Conservation (phyloP, 1,284 basidiomycete species). For the Lentinula novae-zelandiae region DNA sequence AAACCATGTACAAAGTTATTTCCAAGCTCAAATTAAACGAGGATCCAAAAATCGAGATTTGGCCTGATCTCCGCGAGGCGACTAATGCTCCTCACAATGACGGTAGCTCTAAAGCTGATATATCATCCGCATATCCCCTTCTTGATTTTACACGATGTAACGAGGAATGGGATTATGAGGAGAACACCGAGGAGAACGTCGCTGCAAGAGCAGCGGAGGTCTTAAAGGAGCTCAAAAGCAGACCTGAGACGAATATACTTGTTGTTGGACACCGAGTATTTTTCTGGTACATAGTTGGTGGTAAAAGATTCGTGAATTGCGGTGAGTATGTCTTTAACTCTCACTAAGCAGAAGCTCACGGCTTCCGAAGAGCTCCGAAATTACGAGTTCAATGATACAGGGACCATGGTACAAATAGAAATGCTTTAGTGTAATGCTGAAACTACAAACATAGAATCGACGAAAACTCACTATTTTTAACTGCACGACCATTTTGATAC, state of each 20-base stretch:
- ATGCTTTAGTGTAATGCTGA: neutral
- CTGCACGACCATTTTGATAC: too few relatives aligned
- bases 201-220: slow-evolving; percentile 11
- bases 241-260: slow-evolving; percentile 14
- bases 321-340: neutral
- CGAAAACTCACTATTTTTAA: too few relatives aligned
- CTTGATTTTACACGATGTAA: slow-evolving; percentile 17
- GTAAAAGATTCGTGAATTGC: neutral
- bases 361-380: neutral
- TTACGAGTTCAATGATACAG: neutral
- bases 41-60: slow-evolving; percentile 9
- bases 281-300: slow-evolving; percentile 14
- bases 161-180: slow-evolving; percentile 17
- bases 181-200: slow-evolving; percentile 10
- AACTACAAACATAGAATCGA: too few relatives aligned
- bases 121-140: slow-evolving; percentile 4
- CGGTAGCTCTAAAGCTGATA: slow-evolving; percentile 11
- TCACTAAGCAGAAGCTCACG: neutral
- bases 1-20: slow-evolving; percentile 8
- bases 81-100: slow-evolving; percentile 17
- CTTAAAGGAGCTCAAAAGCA: slow-evolving; percentile 4
- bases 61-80: slow-evolving; percentile 17
- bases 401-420: neutral
- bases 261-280: slow-evolving; percentile 17
- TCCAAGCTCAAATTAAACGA: neutral